These are phyloP conservation scores for Neofusicoccum laricinum DNA, from an alignment of 2,329 filamentous ascomycete species.

Conservation along the genomic window DNA sequence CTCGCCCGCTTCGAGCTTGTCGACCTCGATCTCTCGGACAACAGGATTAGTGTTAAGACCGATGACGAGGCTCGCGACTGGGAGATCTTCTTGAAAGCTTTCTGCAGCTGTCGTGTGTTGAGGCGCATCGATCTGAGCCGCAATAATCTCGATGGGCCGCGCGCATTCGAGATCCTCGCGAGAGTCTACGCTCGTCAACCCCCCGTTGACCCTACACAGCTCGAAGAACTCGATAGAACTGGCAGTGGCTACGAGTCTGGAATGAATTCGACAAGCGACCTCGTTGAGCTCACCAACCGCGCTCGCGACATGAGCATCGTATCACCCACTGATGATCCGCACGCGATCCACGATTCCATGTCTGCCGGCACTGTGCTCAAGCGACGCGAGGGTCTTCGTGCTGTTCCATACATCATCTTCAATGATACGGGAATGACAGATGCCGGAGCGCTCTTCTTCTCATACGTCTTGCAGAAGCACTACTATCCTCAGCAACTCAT, in stretches of 20 bases:
- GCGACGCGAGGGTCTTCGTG: conserved; percentile 35
- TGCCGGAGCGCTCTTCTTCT: conserved; percentile 40
- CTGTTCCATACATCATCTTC: conserved; percentile 40
- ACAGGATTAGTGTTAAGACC: conserved; percentile 40
- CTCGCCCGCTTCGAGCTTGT: conserved; percentile 44
- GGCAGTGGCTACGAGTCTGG: neutral
- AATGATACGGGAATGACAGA: conserved; percentile 34
- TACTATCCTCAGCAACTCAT: conserved; percentile 37
- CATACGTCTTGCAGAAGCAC: conserved; percentile 39
- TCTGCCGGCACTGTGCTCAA: conserved; percentile 16
- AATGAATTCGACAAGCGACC: neutral
- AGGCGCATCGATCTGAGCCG: conserved; percentile 45
- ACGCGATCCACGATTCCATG: neutral
- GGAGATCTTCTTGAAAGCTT: conserved; percentile 44
- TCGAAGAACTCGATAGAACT: neutral
- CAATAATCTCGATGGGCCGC: conserved; percentile 41
- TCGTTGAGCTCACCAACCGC: conserved; percentile 4
- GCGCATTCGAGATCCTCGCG: conserved; percentile 46
- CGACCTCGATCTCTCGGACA: conserved; percentile 47
- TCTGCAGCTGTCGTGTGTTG: conserved; percentile 42
- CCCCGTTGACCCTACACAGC: conserved; percentile 28
- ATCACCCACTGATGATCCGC: neutral
- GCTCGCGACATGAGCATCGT: conserved; percentile 1
- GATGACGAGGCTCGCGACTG: conserved; percentile 39
- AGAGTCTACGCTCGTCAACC: conserved; percentile 39